A percentile compares a stretch with the other conserved stretches of the same genome.
Evolutionary conservation across 768 basidiomycete genomes (phyloP).

Genomic region (Phaffia australis): DNA sequence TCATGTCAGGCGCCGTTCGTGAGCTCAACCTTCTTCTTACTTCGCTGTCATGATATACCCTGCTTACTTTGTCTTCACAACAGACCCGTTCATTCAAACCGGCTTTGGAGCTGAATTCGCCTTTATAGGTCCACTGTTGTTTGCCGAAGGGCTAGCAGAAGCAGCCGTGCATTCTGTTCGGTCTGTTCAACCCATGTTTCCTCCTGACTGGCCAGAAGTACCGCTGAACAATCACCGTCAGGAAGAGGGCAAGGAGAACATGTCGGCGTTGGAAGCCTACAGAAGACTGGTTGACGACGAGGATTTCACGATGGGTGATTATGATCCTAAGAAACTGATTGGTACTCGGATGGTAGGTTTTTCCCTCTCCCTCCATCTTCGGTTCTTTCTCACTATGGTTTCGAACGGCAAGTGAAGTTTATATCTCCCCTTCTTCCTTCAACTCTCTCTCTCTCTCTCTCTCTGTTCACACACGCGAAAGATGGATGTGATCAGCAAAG

Average conservation of each 20-base stretch:
- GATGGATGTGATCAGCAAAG: constrained; percentile 1
- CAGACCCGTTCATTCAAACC: constrained; percentile 19
- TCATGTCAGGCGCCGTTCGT: constrained; percentile 12
- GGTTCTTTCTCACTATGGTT: neutral
- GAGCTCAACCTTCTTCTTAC: neutral
- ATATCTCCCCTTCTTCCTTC: neutral
- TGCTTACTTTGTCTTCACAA: neutral
- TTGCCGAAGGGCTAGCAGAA: constrained; percentile 20
- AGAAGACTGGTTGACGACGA: neutral
- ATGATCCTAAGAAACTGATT: neutral
- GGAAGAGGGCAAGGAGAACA: neutral
- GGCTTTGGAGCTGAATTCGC: constrained; percentile 21
- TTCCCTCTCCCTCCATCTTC: no score
- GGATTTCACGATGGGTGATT: neutral
- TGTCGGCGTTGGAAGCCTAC: neutral
- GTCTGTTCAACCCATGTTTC: constrained; percentile 2
- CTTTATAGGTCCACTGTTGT: neutral
- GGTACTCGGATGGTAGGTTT: neutral
- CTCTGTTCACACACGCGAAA: no score
- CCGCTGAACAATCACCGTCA: neutral
- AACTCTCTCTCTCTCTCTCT: no score
- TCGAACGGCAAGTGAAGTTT: no score
- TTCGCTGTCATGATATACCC: neutral
- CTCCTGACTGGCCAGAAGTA: constrained; percentile 18
- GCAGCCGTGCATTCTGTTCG: constrained; percentile 13